Percentiles rank a stretch among this genome's conserved stretches.
Evolutionary conservation across 2,329 filamentous ascomycete genomes (phyloP).

Genomic region (Curvularia sp.): DNA sequence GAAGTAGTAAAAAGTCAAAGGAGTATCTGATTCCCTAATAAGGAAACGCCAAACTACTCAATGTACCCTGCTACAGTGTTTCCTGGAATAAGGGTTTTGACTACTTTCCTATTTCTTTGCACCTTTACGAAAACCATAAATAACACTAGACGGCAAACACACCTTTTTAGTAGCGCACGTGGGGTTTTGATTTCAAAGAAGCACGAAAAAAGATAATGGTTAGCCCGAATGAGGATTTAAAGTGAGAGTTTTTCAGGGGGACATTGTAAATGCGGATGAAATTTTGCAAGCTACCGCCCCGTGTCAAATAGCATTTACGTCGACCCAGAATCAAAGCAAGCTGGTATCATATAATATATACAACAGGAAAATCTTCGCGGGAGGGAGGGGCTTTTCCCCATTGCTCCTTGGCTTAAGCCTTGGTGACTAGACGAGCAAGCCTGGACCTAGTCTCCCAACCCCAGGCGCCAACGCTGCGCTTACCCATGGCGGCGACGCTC

Average conservation of each 20-base stretch:
- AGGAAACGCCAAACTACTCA: too few relatives aligned
- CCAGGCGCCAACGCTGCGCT: constrained; percentile 24
- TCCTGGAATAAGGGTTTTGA: not conserved
- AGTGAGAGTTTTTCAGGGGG: too few relatives aligned
- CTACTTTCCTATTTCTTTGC: not conserved
- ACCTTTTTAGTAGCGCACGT: not conserved
- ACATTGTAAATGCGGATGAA: not conserved
- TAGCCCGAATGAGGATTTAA: too few relatives aligned
- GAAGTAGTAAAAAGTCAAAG: too few relatives aligned
- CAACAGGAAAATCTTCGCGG: constrained; percentile 5
- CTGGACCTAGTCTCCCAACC: constrained; percentile 30
- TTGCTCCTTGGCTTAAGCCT: not conserved
- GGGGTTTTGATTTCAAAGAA: too few relatives aligned
- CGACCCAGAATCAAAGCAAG: not conserved
- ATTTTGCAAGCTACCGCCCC: not conserved
- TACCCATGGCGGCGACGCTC: constrained; percentile 44
- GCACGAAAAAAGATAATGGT: too few relatives aligned
- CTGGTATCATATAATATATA: constrained; percentile 13
- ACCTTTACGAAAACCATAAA: not conserved
- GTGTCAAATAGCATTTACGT: not conserved
- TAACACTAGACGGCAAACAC: not conserved
- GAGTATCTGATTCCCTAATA: too few relatives aligned
- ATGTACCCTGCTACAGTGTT: too few relatives aligned
- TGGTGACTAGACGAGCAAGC: constrained; percentile 17
- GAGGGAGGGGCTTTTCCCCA: too few relatives aligned